Evolutionary conservation across 805 yeast species (phyloP).

Genomic region (Ogataea angusta): DNA sequence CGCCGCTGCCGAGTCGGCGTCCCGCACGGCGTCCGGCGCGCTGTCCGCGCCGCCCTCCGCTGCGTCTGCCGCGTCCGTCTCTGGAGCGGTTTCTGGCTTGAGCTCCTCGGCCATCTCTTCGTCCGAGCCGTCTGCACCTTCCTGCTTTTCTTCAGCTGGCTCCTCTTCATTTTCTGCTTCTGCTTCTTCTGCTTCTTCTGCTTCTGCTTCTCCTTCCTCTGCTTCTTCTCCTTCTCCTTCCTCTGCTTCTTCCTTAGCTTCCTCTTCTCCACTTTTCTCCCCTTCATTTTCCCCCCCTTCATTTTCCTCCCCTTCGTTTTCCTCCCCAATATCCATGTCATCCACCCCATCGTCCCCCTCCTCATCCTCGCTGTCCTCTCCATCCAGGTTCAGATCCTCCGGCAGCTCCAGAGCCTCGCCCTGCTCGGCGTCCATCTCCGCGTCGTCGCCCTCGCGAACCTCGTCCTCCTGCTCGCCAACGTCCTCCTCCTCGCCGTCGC

Average conservation of each 20-base stretch:
- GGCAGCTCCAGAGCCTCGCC: conserved; percentile 86
- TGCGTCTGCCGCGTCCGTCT: conserved; percentile 33
- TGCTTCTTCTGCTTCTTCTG: conserved; percentile 24
- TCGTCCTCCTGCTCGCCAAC: conserved; percentile 83
- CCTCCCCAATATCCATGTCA: conserved; percentile 24
- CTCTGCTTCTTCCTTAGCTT: conserved; percentile 26
- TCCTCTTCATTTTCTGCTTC: conserved; percentile 29
- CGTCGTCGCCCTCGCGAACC: conserved; percentile 63
- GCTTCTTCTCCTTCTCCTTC: conserved; percentile 28
- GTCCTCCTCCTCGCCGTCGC: conserved; percentile 57
- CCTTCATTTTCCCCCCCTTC: conserved; percentile 24
- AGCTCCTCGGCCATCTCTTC: conserved; percentile 31
- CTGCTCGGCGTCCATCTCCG: conserved; percentile 77
- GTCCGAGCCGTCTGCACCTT: too few relatives aligned
- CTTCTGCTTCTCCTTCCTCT: conserved; percentile 21
- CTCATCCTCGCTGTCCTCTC: conserved; percentile 55
- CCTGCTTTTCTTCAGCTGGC: too few relatives aligned
- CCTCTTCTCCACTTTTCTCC: conserved; percentile 29
- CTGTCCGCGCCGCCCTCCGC: conserved; percentile 31
- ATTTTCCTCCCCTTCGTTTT: conserved; percentile 26
- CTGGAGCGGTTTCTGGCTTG: conserved; percentile 25
- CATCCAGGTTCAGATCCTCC: conserved; percentile 86
- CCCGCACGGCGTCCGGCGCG: conserved; percentile 33
- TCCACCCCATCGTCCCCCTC: conserved; percentile 29
- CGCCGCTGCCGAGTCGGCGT: conserved; percentile 34